Evolutionary conservation across 2,329 filamentous ascomycete species (phyloP).

Genomic region (Cercospora sp.): DNA sequence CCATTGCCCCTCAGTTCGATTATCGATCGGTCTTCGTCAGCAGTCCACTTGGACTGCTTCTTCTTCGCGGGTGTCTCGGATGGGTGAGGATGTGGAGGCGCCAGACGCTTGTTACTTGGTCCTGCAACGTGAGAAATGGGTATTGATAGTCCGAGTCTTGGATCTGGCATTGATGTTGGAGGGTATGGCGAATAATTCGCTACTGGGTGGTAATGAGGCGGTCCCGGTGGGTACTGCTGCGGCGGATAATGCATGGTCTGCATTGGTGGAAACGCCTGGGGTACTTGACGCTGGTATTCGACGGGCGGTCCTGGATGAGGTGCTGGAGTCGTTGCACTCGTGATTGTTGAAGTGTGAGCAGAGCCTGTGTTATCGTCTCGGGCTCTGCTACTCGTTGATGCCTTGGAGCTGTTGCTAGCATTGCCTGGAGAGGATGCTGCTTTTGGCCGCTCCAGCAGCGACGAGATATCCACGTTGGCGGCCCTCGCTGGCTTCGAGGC

Average conservation of each 20-base stretch:
- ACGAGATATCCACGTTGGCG: constrained; percentile 93
- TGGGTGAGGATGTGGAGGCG: constrained; percentile 49
- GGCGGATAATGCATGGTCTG: constrained; percentile 33
- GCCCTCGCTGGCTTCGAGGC: constrained; percentile 47
- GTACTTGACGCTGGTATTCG: constrained; percentile 23
- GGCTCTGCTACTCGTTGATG: constrained; percentile 32
- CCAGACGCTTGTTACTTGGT: constrained; percentile 42
- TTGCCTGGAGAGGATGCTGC: constrained; percentile 63
- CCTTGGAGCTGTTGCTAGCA: constrained; percentile 43
- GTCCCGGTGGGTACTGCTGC: constrained; percentile 26
- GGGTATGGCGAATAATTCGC: constrained; percentile 34
- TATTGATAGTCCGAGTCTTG: constrained; percentile 30
- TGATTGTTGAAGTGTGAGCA: constrained; percentile 27
- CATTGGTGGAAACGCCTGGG: constrained; percentile 31
- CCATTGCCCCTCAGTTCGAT: constrained; percentile 85
- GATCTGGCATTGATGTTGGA: constrained; percentile 32
- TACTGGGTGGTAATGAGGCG: constrained; percentile 32
- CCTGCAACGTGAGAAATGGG: constrained; percentile 46
- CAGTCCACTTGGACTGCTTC: constrained; percentile 95
- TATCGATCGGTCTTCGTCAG: constrained; percentile 88
- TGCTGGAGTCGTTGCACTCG: constrained; percentile 29
- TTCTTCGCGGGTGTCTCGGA: constrained; percentile 76
- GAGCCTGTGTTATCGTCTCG: constrained; percentile 28
- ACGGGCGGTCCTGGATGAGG: constrained; percentile 26
- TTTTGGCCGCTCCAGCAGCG: constrained; percentile 75